Evolutionary conservation across 2,329 filamentous ascomycete genomes (phyloP).

Genomic region (Didymella segeticola): DNA sequence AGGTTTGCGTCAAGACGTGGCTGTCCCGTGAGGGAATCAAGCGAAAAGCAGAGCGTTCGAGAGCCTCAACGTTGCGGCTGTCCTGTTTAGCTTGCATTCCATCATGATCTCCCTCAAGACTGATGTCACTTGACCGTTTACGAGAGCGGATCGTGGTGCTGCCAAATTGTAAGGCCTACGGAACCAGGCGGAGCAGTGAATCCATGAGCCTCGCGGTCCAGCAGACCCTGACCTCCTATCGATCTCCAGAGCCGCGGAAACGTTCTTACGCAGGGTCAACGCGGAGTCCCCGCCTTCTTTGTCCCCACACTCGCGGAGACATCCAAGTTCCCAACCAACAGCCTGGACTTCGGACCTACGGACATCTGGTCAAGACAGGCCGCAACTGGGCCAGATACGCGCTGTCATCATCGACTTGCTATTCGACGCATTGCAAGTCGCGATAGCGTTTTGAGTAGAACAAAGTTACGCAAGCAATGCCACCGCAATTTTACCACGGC

Average conservation of each 20-base stretch:
- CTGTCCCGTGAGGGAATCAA: too few relatives aligned
- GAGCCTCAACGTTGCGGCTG: background rate
- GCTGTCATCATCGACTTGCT: background rate
- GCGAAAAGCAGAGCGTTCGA: constrained; percentile 4
- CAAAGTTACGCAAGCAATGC: constrained; percentile 17
- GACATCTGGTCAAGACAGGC: constrained; percentile 5
- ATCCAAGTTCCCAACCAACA: background rate
- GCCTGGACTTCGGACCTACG: constrained; percentile 4
- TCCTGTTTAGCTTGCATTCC: background rate
- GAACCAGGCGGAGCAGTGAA: constrained; percentile 1
- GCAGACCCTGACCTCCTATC: constrained; percentile 1
- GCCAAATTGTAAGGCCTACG: background rate
- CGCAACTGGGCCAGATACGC: constrained; percentile 6
- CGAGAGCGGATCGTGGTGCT: background rate
- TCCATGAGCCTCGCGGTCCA: constrained; percentile 2
- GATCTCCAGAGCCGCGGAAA: constrained; percentile 16
- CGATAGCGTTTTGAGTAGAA: background rate
- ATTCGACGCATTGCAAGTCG: background rate
- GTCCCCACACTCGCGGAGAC: constrained; percentile 12
- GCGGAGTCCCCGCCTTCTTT: constrained; percentile 26
- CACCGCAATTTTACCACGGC: constrained; percentile 18
- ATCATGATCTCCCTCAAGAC: background rate
- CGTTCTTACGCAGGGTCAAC: constrained; percentile 26
- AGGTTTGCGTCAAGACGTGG: too few relatives aligned
- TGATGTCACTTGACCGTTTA: background rate